These are phyloP conservation scores for Petrea volubilis DNA, from an alignment of 257 asterid species.

Conservation along the genomic window DNA sequence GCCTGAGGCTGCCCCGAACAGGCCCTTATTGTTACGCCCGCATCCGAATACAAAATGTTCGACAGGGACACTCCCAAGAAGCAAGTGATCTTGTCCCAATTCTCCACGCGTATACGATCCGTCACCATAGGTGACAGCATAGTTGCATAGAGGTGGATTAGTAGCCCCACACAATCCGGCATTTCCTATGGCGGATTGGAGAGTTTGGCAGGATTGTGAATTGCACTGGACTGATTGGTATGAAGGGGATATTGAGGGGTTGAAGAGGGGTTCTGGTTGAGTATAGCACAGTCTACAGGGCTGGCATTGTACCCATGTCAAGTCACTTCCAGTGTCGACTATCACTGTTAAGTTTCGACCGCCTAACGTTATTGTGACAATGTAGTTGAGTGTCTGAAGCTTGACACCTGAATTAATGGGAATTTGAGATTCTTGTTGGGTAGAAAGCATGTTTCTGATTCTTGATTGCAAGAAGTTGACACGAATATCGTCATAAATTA, in stretches of 20 bases:
- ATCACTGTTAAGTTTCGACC: slow-evolving; percentile 63
- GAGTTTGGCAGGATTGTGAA: slow-evolving; percentile 60
- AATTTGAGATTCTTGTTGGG: slow-evolving; percentile 37
- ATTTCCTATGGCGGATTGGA: slow-evolving; percentile 62
- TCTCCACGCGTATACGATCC: slow-evolving; percentile 84
- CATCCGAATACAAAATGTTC: slow-evolving; percentile 74
- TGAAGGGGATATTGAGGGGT: slow-evolving; percentile 60
- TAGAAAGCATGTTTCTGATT: slow-evolving; percentile 36
- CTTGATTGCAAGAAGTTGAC: slow-evolving; percentile 61
- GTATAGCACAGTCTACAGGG: slow-evolving; percentile 74
- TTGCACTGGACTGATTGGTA: slow-evolving; percentile 57
- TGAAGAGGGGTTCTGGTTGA: slow-evolving; percentile 79
- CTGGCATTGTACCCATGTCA: slow-evolving; percentile 92
- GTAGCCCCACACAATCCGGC: slow-evolving; percentile 44
- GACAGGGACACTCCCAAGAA: slow-evolving; percentile 48
- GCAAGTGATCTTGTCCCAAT: slow-evolving; percentile 51
- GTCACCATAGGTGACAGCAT: slow-evolving; percentile 75
- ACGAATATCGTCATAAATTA: slow-evolving; percentile 45
- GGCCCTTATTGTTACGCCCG: slow-evolving; percentile 69
- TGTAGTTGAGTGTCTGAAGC: slow-evolving; percentile 81
- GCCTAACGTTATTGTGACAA: slow-evolving; percentile 62
- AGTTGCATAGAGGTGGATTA: slow-evolving; percentile 45
- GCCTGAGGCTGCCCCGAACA: slow-evolving; percentile 84
- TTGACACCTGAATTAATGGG: slow-evolving; percentile 65
- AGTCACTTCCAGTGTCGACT: slow-evolving; percentile 86